phyloP scores from a whole-genome alignment of 2,329 filamentous ascomycete species.

The Trichoderma simmonsii region DNA sequence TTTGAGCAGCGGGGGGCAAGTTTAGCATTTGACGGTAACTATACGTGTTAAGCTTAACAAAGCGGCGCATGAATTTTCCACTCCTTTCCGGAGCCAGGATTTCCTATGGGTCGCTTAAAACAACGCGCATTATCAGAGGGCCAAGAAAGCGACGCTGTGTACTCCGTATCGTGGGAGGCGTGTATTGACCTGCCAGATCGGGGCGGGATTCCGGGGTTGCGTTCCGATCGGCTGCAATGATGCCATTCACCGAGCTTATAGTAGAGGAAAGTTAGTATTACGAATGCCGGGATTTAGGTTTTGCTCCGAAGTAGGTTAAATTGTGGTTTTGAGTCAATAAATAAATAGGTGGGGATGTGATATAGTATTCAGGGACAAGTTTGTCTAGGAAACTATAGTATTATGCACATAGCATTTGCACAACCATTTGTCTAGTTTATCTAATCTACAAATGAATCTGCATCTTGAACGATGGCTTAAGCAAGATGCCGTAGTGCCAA shows the following conservation, averaged over 20 bases:
- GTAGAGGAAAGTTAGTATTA: not conserved
- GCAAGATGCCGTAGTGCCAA: not conserved
- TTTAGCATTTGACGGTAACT: not conserved
- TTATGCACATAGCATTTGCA: not conserved
- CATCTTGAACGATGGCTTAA: not conserved
- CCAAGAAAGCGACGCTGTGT: not conserved
- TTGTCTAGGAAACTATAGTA: not conserved
- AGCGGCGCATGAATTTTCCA: not conserved
- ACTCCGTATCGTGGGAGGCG: not conserved
- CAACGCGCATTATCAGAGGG: not conserved
- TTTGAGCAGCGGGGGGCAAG: not conserved
- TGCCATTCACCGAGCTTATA: slow-evolving; percentile 5
- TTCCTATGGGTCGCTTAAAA: not conserved
- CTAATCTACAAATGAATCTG: rapidly evolving
- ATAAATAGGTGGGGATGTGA: not conserved
- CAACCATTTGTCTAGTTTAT: not conserved
- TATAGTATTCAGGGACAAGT: not conserved
- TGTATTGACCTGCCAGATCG: slow-evolving; percentile 17
- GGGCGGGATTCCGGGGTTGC: slow-evolving; percentile 8
- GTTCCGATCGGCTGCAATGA: slow-evolving; percentile 12
- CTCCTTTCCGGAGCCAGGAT: not conserved
- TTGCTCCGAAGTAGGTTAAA: not conserved
- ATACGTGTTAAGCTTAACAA: slow-evolving; percentile 16
- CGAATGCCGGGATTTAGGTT: not conserved
- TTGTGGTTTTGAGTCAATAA: not conserved